Evolutionary conservation across 306 rosid genomes (phyloP).

Genomic region (Lithocarpus polystachyus): DNA sequence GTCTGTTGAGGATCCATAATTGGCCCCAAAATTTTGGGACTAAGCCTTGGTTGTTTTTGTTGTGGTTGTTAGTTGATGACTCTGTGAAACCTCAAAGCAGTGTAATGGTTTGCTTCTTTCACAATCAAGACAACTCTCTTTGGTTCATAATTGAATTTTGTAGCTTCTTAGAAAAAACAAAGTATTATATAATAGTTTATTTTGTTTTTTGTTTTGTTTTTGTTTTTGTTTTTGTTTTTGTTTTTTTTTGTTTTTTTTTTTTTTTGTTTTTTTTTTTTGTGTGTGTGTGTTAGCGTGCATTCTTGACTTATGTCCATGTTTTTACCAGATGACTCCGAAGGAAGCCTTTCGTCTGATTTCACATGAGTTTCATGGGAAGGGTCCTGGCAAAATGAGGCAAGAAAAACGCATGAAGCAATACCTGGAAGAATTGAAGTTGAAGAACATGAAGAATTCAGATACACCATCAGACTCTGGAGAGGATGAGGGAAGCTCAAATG

Average conservation of each 20-base stretch:
- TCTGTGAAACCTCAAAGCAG: neutral
- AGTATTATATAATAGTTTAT: neutral
- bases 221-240: neutral
- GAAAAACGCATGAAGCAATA: slow-evolving; percentile 90
- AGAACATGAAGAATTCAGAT: slow-evolving; percentile 89
- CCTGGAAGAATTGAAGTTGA: slow-evolving; percentile 78
- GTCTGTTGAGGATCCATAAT: neutral
- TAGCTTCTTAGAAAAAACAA: neutral
- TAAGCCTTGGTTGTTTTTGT: too few relatives aligned
- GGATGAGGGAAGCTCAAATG: slow-evolving; percentile 95
- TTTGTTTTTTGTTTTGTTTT: too few relatives aligned
- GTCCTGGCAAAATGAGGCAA: slow-evolving; percentile 95
- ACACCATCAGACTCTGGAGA: slow-evolving; percentile 79
- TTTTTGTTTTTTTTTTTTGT: neutral
- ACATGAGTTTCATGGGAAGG: slow-evolving; percentile 88
- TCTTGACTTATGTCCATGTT: slow-evolving; percentile 14
- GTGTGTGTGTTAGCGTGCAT: neutral
- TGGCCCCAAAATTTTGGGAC: too few relatives aligned
- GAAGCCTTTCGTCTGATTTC: slow-evolving; percentile 75
- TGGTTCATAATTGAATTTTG: neutral
- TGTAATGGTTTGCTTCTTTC: neutral
- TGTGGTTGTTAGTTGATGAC: neutral
- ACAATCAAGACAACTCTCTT: neutral
- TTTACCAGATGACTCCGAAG: slow-evolving; percentile 83
- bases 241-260: neutral